Evolutionary conservation across 331 rosid genomes (phyloP), one percentile per base, ranked within the genome.

Genomic region (Acacia concinna): DNA sequence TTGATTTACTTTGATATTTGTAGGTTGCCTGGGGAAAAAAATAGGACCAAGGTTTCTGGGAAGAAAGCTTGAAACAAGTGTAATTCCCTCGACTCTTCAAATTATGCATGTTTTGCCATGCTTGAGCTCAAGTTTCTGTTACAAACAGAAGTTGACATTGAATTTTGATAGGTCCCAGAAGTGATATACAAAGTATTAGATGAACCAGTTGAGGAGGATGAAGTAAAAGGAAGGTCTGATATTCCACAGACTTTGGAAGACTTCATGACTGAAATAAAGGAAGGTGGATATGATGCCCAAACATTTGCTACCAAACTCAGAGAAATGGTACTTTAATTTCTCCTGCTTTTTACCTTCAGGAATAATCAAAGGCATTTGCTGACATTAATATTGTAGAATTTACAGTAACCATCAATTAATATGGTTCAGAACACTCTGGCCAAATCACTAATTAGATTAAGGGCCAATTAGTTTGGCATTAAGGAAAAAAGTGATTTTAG

Each of bases 21-120:
- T 75, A 96, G 99, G 99, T 85, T 96, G 99, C 90, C 83, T 96
- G 86, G 99, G 99, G 3, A 90, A 90, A 81, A 91, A 74, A 82
- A 71, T 96, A 82, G 91, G 97, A 34, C 99, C 99, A 78, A 87
- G 87, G 86, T 88, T 96, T 78, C 82, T 96, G 95, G 90, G 98
- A 78, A 89, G 96, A 85, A 85, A 86, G 81, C 60, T 85, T 68
- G 97, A 93, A 63, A 71, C 93, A 79, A 72, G 46, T 74, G 99
- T 96, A 91, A 96, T 80, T 74, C n/a, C 77, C 73, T 71, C 44
- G 79, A 21, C 76, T 80, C 75, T 43, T 40, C 43, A 80, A 52
- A 34, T 51, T 10, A 67, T 68, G 67, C 46, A 1, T 18, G 25
- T 51, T 51, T 51, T 41, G 59, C 64, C 32, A 37, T 83, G 46